phyloP scores from a whole-genome alignment of 495 filamentous ascomycete genomes.

The Penicillium mononematosum region DNA sequence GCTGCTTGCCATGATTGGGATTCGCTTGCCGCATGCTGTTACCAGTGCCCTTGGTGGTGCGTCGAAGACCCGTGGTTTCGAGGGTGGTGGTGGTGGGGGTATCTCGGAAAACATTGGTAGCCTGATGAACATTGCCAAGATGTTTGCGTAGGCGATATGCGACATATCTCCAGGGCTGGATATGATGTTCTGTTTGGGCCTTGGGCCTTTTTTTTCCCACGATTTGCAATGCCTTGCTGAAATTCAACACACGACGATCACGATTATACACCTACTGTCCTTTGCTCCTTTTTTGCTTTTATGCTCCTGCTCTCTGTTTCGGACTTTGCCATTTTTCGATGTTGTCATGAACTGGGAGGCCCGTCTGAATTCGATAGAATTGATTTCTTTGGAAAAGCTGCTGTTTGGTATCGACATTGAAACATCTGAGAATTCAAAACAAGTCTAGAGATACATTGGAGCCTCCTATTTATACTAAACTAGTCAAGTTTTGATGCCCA shows the following conservation, averaged over 20 bases:
- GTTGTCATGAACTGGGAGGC: slow-evolving; percentile 18
- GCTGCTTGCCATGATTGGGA: slow-evolving; percentile 69
- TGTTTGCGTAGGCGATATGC: slow-evolving; percentile 52
- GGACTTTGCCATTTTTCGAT: not conserved
- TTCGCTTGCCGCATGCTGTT: slow-evolving; percentile 64
- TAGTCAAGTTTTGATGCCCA: slow-evolving; percentile 23
- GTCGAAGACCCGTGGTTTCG: slow-evolving; percentile 29
- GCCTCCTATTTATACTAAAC: not conserved
- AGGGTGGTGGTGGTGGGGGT: slow-evolving; percentile 26
- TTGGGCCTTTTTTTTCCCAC: not conserved
- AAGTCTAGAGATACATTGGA: not conserved
- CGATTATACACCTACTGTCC: slow-evolving; percentile 17
- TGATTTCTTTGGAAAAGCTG: slow-evolving; percentile 8
- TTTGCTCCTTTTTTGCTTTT: slow-evolving; percentile 1
- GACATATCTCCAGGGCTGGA: not conserved
- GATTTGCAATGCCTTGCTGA: not conserved
- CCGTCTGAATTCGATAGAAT: slow-evolving; percentile 14
- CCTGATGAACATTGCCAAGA: slow-evolving; percentile 60
- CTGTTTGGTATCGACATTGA: slow-evolving; percentile 6
- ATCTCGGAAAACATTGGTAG: slow-evolving; percentile 48
- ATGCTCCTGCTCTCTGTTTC: not conserved
- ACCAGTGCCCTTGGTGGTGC: slow-evolving; percentile 52
- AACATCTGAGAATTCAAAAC: not conserved
- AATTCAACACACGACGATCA: slow-evolving; percentile 17
- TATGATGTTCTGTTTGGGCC: not conserved